Conservation (phyloP, 148 eudicot genomes). For the Rhododendron ferrugineum region DNA sequence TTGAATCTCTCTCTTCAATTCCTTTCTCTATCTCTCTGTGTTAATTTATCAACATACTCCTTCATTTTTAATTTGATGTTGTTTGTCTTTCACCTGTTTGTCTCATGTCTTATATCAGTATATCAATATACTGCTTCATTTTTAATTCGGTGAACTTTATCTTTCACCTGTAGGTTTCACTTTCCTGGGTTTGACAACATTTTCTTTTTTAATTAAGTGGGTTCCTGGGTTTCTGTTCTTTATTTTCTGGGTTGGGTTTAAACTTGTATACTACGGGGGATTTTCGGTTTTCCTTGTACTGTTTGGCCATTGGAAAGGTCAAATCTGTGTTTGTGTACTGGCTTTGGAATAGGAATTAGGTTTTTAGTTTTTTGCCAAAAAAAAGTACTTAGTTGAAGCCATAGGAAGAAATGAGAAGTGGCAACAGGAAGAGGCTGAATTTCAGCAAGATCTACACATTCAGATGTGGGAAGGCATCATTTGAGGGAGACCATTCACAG, state of each 20-base stretch:
- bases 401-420: slow-evolving; percentile 20
- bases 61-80: neutral
- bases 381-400: neutral
- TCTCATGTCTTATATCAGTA: neutral
- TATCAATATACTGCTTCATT: neutral
- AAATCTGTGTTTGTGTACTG: neutral
- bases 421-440: slow-evolving; percentile 45
- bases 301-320: slow-evolving; percentile 11
- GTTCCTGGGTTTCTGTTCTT: slow-evolving; percentile 11
- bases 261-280: slow-evolving; percentile 7
- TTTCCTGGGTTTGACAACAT: neutral
- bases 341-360: neutral
- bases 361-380: neutral
- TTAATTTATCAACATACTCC: neutral
- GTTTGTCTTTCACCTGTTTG: neutral
- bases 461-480: slow-evolving; percentile 50
- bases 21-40: neutral
- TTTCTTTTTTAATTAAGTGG: neutral
- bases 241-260: slow-evolving; percentile 4
- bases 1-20: neutral
- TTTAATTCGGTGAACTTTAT: neutral
- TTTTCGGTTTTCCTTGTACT: slow-evolving; percentile 4
- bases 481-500: slow-evolving; percentile 52
- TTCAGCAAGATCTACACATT: slow-evolving; percentile 89
- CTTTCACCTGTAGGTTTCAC: neutral